A percentile compares a stretch with the other conserved stretches of the same genome.
These are phyloP conservation scores for Kandelia obovata DNA, from an alignment of 345 rosid species.

Conservation along the genomic window DNA sequence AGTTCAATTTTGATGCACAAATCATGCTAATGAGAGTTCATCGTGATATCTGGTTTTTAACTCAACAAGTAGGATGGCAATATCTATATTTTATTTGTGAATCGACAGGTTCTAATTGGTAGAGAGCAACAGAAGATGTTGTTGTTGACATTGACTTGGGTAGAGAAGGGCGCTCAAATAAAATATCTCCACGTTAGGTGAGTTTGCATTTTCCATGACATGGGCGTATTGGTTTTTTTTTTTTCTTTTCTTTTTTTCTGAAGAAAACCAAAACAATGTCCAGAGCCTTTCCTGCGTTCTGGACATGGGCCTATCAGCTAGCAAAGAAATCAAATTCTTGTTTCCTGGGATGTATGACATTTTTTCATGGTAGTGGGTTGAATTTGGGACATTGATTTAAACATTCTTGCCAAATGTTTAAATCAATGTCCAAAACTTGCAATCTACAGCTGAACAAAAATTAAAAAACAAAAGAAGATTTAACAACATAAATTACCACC, in stretches of 20 bases:
- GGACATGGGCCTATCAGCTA: too few relatives aligned
- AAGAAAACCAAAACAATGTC: too few relatives aligned
- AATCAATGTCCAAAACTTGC: not conserved
- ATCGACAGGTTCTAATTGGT: constrained; percentile 67
- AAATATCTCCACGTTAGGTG: constrained; percentile 83
- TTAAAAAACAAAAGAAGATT: too few relatives aligned
- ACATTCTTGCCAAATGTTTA: too few relatives aligned
- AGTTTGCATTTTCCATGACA: constrained; percentile 10
- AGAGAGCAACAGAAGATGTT: constrained; percentile 68
- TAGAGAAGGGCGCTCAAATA: constrained; percentile 57
- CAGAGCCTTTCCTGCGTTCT: too few relatives aligned
- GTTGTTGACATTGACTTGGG: constrained; percentile 68
- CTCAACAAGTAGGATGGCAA: not conserved
- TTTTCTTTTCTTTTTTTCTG: not conserved
- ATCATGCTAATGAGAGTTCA: too few relatives aligned
- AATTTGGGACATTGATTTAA: too few relatives aligned
- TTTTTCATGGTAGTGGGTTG: too few relatives aligned
- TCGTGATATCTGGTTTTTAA: not conserved
- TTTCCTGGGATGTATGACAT: too few relatives aligned
- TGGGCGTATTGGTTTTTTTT: not conserved
- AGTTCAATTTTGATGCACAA: not conserved
- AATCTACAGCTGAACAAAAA: not conserved
- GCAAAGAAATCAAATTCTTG: too few relatives aligned
- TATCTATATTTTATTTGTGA: not conserved
- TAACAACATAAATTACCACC: too few relatives aligned